Conservation (phyloP, 495 filamentous ascomycete species). For the Tuber brumale region DNA sequence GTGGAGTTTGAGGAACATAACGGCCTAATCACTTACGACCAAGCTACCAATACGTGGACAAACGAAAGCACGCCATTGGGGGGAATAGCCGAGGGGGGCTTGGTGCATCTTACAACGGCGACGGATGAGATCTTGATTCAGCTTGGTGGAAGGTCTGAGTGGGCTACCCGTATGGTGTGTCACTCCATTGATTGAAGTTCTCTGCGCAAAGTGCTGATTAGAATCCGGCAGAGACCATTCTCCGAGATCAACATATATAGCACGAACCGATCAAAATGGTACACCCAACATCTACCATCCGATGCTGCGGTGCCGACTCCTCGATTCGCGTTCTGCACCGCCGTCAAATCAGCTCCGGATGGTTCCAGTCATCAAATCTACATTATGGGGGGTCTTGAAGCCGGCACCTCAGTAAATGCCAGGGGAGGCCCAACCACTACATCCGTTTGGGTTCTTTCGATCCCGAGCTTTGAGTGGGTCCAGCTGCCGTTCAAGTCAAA, state of each 20-base stretch:
- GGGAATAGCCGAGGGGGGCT: background rate
- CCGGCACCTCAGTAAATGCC: background rate
- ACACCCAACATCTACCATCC: slow-evolving; percentile 10
- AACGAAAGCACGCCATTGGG: slow-evolving; percentile 16
- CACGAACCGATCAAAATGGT: slow-evolving; percentile 19
- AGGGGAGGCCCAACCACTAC: background rate
- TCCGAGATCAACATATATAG: slow-evolving; percentile 23
- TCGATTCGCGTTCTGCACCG: slow-evolving; percentile 11
- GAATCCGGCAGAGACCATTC: slow-evolving; percentile 9
- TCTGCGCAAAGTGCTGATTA: too few relatives aligned
- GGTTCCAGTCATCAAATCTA: slow-evolving; percentile 22
- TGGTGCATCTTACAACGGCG: slow-evolving; percentile 6
- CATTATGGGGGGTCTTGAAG: slow-evolving; percentile 11
- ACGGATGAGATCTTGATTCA: slow-evolving; percentile 17
- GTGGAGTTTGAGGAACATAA: background rate
- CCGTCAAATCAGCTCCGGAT: slow-evolving; percentile 9
- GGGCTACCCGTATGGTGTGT: slow-evolving; percentile 1
- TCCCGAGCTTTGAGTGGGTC: slow-evolving; percentile 19
- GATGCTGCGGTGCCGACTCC: slow-evolving; percentile 6
- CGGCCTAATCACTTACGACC: slow-evolving; percentile 9
- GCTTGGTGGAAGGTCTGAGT: slow-evolving; percentile 15
- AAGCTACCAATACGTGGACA: slow-evolving; percentile 3
- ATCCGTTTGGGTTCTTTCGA: slow-evolving; percentile 16
- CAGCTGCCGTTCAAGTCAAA: slow-evolving; percentile 8
- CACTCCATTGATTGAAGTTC: background rate